These are phyloP conservation scores for Xylaria curta DNA, from an alignment of 495 filamentous ascomycete genomes.

Conservation along the genomic window DNA sequence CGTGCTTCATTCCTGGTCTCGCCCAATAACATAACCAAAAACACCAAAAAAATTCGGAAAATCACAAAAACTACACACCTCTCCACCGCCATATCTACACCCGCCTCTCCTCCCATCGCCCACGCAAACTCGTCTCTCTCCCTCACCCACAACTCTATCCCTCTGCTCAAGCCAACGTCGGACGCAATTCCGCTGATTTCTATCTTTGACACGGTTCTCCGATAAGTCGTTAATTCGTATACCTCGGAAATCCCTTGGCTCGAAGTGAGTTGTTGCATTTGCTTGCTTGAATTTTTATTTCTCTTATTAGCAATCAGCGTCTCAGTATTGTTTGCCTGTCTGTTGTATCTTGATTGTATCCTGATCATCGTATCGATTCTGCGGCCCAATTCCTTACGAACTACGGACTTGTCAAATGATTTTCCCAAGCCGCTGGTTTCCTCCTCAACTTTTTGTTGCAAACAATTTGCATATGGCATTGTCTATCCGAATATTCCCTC, in stretches of 20 bases:
- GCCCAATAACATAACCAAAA: slow-evolving; percentile 55
- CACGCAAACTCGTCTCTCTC: not conserved
- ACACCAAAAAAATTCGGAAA: slow-evolving; percentile 64
- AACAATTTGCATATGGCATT: not conserved
- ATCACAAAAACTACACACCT: slow-evolving; percentile 36
- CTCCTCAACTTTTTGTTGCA: not conserved
- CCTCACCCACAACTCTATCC: slow-evolving; percentile 14
- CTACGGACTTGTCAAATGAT: not conserved
- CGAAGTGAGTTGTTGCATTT: slow-evolving; percentile 23
- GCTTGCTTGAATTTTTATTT: not conserved
- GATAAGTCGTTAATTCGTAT: not conserved
- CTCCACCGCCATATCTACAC: slow-evolving; percentile 38
- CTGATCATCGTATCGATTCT: not conserved
- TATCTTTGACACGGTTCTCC: not conserved
- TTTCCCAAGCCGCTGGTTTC: not conserved
- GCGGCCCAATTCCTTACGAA: not conserved
- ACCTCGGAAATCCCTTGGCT: slow-evolving; percentile 9
- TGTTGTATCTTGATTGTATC: not conserved
- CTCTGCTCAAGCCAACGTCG: slow-evolving; percentile 18
- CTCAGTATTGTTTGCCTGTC: not conserved
- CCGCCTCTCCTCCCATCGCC: slow-evolving; percentile 21
- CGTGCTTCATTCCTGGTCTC: slow-evolving; percentile 46
- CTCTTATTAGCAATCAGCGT: not conserved
- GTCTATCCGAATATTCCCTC: not conserved
- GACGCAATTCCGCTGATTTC: slow-evolving; percentile 20